Conservation (phyloP, 2,329 filamentous ascomycete genomes). For the Ascochyta lentis region DNA sequence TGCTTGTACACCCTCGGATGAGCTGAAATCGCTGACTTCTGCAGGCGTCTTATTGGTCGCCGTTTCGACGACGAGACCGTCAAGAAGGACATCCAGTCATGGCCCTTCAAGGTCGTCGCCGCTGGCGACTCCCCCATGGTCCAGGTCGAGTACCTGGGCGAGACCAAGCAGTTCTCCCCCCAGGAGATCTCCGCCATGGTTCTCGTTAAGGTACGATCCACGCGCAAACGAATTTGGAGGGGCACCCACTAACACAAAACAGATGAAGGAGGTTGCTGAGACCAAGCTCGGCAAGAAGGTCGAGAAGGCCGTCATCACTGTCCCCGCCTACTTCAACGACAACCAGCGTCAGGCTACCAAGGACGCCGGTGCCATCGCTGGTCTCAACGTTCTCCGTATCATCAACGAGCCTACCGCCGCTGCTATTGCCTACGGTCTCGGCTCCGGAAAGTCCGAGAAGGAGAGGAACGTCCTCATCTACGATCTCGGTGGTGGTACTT, state of each 20-base stretch:
- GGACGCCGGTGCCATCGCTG: slow-evolving; percentile 96
- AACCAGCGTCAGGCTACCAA: slow-evolving; percentile 99
- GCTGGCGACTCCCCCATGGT: slow-evolving; percentile 88
- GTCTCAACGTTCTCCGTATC: slow-evolving; percentile 98
- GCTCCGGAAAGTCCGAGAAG: slow-evolving; percentile 92
- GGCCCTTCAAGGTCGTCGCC: slow-evolving; percentile 98
- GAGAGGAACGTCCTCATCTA: slow-evolving; percentile 99
- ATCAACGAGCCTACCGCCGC: slow-evolving; percentile 99
- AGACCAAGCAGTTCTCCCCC: slow-evolving; percentile 94
- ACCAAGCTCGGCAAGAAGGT: slow-evolving; percentile 98
- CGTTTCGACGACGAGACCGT: slow-evolving; percentile 94
- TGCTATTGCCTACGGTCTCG: slow-evolving; percentile 97
- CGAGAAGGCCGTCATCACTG: slow-evolving; percentile 98
- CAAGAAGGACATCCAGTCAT: slow-evolving; percentile 98
- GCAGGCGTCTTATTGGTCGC: slow-evolving; percentile 94
- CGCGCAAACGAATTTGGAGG: background rate
- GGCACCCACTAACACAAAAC: slow-evolving; percentile 32
- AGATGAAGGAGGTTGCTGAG: slow-evolving; percentile 99
- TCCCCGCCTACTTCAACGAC: slow-evolving; percentile 99
- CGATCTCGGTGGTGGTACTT: slow-evolving; percentile 99
- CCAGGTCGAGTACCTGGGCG: slow-evolving; percentile 92
- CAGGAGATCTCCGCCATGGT: slow-evolving; percentile 99
- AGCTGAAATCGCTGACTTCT: slow-evolving; percentile 38
- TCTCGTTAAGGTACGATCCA: slow-evolving; percentile 78
- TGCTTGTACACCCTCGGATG: background rate